Conservation (phyloP, 2,329 filamentous ascomycete genomes). For the Escovopsis sp. region DNA sequence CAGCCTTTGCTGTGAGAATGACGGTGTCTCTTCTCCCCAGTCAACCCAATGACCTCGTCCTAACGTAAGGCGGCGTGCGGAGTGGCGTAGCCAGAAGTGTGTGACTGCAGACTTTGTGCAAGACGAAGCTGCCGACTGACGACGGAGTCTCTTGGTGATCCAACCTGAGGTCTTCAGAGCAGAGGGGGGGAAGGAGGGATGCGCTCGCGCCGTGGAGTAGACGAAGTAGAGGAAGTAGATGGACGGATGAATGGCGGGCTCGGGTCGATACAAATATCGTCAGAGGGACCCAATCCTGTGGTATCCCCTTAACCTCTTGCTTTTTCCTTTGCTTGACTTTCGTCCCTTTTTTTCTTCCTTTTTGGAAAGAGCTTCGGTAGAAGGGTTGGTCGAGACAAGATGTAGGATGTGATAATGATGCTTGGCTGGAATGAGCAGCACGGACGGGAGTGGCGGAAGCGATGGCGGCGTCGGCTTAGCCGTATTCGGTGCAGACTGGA, state of each 20-base stretch:
- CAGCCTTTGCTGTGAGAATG: not conserved
- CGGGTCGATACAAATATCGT: not conserved
- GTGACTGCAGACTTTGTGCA: not conserved
- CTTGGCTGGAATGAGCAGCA: conserved; percentile 3
- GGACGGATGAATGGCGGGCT: not conserved
- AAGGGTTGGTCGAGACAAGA: not conserved
- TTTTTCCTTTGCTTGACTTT: too few species aligned
- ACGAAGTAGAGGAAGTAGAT: not conserved
- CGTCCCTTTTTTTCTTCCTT: not conserved
- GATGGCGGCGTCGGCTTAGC: conserved; percentile 2
- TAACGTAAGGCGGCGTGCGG: not conserved
- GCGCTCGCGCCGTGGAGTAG: not conserved
- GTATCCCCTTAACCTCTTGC: too few species aligned
- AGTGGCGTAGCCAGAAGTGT: not conserved
- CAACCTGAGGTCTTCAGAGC: not conserved
- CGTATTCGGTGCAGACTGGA: conserved; percentile 3
- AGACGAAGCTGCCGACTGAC: not conserved
- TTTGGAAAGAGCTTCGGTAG: not conserved
- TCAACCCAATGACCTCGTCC: not conserved
- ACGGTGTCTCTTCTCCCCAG: not conserved
- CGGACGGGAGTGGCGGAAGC: conserved; percentile 4
- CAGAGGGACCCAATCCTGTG: not conserved
- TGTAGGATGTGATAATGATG: not conserved
- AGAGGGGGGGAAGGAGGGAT: not conserved
- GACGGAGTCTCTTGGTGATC: too few species aligned